Evolutionary conservation across 805 yeast species (phyloP).

Genomic region (Kodamaea jinghongensis): DNA sequence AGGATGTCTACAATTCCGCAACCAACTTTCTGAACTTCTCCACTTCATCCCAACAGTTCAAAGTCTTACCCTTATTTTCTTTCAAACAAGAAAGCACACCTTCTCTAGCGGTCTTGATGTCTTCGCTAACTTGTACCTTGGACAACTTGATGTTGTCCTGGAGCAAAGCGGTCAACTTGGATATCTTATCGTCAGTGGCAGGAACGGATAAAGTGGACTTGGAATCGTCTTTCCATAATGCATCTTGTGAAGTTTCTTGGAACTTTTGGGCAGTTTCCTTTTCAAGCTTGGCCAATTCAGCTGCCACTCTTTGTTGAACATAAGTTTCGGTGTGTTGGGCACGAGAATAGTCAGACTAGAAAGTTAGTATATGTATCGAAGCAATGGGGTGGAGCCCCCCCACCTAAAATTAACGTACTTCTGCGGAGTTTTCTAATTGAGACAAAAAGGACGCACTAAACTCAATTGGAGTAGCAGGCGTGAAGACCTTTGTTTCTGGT

Average conservation of each 20-base stretch:
- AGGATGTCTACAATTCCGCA: constrained; percentile 33
- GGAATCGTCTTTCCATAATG: constrained; percentile 36
- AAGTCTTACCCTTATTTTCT: constrained; percentile 59
- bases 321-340: constrained; percentile 65
- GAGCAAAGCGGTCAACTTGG: constrained; percentile 32
- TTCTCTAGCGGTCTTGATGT: constrained; percentile 45
- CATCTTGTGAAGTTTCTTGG: constrained; percentile 45
- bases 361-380: constrained; percentile 10
- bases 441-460: constrained; percentile 62
- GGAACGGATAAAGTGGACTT: constrained; percentile 27
- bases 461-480: constrained; percentile 66
- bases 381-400: background rate
- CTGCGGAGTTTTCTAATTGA: constrained; percentile 59
- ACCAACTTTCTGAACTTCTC: constrained; percentile 63
- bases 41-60: constrained; percentile 83
- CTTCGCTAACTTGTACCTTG: constrained; percentile 33
- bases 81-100: constrained; percentile 59
- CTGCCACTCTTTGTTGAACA: constrained; percentile 62
- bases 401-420: constrained; percentile 31
- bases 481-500: constrained; percentile 63
- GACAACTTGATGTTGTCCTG: constrained; percentile 34
- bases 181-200: constrained; percentile 40
- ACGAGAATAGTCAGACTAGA: constrained; percentile 61
- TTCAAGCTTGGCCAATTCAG: constrained; percentile 54
- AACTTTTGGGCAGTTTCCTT: constrained; percentile 50